Evolutionary conservation across 345 rosid species (phyloP), one percentile per base, ranked within the genome.

Genomic region (Pugionium cornutum): DNA sequence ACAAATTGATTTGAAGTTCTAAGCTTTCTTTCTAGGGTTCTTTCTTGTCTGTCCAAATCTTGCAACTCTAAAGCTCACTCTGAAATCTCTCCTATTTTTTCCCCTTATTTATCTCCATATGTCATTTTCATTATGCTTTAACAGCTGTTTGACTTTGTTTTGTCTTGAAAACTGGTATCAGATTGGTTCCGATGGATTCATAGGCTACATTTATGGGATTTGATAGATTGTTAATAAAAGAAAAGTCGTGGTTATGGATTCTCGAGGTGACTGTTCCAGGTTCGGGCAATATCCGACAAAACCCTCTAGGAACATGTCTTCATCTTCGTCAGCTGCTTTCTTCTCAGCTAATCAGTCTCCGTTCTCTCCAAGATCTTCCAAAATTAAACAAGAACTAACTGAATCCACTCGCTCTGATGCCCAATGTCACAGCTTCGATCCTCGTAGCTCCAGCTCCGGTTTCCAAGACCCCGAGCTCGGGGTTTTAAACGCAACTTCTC

Each of bases 341-440:
- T 84, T 83, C 82, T 94, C 99, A 0, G 99, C 97, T 1, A 89
- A 84, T 53, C 99, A 94, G 66, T 92, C 96, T 0, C 96, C 97
- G 66, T 88, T 94, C 80, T 90, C 97, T 30, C 99, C 99, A 5
- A 82, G 88, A 66, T 83, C 94, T 55, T 80, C 96, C 6, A 77
- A 83, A 5, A 55, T 78, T 74, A 83, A 76, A 34, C 77, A 66
- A 74, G 73, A 74, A 53, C 58, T 75, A 3, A 83, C 97, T 0
- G 95, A 84, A 75, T 86, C 89, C 0, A 75, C 81, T 40, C 75
- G 87, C 63, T 86, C 87, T 5, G 90, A 88, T 77, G 83, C 86
- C 60, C 87, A 71, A 5, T 75, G 77, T 43, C 84, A 82, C 25
- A 80, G 85, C 74, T 78, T 74, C 47, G 88, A 89, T 45, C 86